Evolutionary conservation across 2,329 filamentous ascomycete genomes (phyloP).

Genomic region (Septoria linicola): DNA sequence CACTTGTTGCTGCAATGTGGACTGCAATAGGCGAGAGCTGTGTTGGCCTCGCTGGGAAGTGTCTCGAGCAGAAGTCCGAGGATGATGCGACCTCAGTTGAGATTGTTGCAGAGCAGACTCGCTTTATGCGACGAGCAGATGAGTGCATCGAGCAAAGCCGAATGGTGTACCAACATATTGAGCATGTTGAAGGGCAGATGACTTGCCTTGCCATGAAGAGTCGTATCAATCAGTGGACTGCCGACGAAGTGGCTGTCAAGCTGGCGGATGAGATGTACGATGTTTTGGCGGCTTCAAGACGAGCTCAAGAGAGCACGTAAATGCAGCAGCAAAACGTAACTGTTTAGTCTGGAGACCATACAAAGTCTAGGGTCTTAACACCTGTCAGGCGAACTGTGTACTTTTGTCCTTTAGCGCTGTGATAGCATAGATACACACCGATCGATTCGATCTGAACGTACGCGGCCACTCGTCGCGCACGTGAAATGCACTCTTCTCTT

Average conservation of each 20-base stretch:
- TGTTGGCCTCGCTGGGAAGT: slow-evolving; percentile 69
- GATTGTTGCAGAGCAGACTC: slow-evolving; percentile 29
- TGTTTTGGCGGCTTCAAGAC: neutral
- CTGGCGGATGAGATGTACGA: slow-evolving; percentile 29
- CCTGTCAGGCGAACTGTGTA: too few relatives aligned
- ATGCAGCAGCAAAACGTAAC: neutral
- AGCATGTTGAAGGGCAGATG: slow-evolving; percentile 69
- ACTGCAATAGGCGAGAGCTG: slow-evolving; percentile 71
- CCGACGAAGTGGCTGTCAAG: slow-evolving; percentile 49
- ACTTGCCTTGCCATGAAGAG: slow-evolving; percentile 82
- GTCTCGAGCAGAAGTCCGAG: neutral
- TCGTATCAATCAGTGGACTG: slow-evolving; percentile 68
- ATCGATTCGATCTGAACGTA: too few relatives aligned
- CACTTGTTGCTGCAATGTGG: slow-evolving; percentile 66
- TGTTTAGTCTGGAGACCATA: too few relatives aligned
- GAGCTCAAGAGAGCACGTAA: neutral
- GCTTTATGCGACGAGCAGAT: slow-evolving; percentile 31
- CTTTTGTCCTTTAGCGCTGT: too few relatives aligned
- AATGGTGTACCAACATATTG: slow-evolving; percentile 63
- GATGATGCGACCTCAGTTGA: neutral
- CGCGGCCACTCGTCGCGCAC: too few relatives aligned
- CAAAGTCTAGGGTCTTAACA: too few relatives aligned
- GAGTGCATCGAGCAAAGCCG: slow-evolving; percentile 33
- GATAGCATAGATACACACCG: too few relatives aligned
- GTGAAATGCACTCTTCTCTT: too few relatives aligned